Evolutionary conservation across 345 rosid genomes (phyloP), one percentile per base, ranked within the genome.

Genomic region (Xanthoceras sorbifolium): DNA sequence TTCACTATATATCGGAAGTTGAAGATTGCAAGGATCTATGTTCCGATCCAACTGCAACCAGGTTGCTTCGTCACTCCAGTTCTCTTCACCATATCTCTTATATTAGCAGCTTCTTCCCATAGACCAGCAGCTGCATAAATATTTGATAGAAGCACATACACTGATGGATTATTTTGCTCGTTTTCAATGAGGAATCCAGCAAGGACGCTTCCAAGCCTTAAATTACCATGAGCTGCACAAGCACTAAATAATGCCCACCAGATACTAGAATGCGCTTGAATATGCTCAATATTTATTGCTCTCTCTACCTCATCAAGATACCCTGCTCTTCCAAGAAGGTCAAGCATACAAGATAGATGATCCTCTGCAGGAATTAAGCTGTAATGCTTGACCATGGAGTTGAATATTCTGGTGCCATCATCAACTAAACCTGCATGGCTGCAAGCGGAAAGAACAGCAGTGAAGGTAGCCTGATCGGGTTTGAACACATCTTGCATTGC

Each of bases 251-350:
- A 81, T 54, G 84, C 83, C 95, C 95, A 90, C 85, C 79, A 86
- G 59, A 85, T 77, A 71, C 79, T 78, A 36, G 92, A 82, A 12
- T 78, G 71, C 48, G 62, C 77, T 66, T 82, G 86, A 18, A 80
- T 67, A 26, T 82, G 73, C 70, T 78, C 68, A 55, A 77, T 80
- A 22, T 81, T 75, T 9, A 90, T 80, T 54, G 87, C 72, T 46
- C 61, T 83, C 82, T 86, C 93, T 0, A 90, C 90, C 77, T 92
- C 92, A 64, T 85, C 84, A n/a, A 93, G 88, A 82, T 85, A 79
- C 60, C 98, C 97, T 3, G 91, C 92, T 72, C 93, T 90, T 40
- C 91, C 94, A 72, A 91, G 83, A 79, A 92, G 94, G 80, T 90
- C 95, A 42, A 88, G 84, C 78, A 93, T 70, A 77, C 95, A 93